Base-by-base conservation (phyloP, 1,139 yeast genomes). In the Yamadazyma sp. region DNA sequence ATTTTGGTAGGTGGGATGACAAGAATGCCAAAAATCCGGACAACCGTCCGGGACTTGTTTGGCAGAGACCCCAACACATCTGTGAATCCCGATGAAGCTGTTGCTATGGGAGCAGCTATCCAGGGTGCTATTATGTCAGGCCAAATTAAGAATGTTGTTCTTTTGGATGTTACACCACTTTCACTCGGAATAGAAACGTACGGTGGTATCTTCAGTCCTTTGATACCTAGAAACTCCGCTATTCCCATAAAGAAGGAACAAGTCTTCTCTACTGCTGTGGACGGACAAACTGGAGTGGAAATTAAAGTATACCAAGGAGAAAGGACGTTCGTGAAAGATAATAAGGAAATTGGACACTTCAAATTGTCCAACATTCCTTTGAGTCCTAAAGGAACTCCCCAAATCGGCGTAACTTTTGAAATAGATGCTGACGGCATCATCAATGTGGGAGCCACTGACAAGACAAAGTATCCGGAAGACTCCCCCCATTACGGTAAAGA, bases 1-100 rank as follows among this genome's bases (percentile, higher is more conserved):
- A 85, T 92, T 62, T 79, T 92, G 53, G 99, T 92, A 55, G 99
- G 99, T 80, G 99, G 99, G 82, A 92, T 90, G 98, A 86, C 97
- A 48, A 88, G 99, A 79, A 92, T 92, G 98, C 99, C 99, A 72
- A 94, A 92, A 84, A 97, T 92, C 63, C 77, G 88, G 50, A 96
- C 89, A 67, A 90, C 97, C 57, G 98, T 92, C 65, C 90, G 88
- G 76, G 67, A 78, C 50, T 76, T 92, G 57, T 92, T 92, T 70
- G 94, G 94, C 65, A 87, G 81, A 70, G 96, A 92, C 62, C 97
- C 98, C 61, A 87, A 95, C 53, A 94, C 90, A 81, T 89, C 96
- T 53, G 97, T 92, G 63, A 94, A 92, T 86, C 99, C 99, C 58
- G 98, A 92, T 70, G 98, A 92, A 78, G 99, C 98, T 50, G 99